These are phyloP conservation scores for Prunus persica DNA, from an alignment of 306 rosid species.

Conservation along the genomic window DNA sequence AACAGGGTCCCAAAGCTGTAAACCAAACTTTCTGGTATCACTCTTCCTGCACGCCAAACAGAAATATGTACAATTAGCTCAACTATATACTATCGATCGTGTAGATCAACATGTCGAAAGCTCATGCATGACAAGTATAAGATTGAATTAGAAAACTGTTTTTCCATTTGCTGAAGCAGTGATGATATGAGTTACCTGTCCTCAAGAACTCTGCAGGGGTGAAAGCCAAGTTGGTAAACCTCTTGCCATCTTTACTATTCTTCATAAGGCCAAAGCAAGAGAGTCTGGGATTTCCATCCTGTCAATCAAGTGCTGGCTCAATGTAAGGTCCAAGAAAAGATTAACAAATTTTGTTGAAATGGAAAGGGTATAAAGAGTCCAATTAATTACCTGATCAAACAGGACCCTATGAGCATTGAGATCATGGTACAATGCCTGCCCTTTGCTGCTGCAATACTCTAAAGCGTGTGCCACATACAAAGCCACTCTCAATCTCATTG, in stretches of 20 bases:
- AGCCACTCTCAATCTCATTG: slow-evolving; percentile 98
- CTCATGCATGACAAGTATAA: background rate
- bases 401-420: slow-evolving; percentile 90
- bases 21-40: slow-evolving; percentile 68
- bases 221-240: slow-evolving; percentile 84
- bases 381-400: slow-evolving; percentile 67
- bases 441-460: slow-evolving; percentile 79
- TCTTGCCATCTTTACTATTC: slow-evolving; percentile 89
- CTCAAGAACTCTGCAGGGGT: slow-evolving; percentile 88
- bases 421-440: slow-evolving; percentile 77
- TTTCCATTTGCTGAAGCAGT: slow-evolving; percentile 9
- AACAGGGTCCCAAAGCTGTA: slow-evolving; percentile 81
- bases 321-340: slow-evolving; percentile 20
- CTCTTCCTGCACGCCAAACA: slow-evolving; percentile 53
- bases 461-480: slow-evolving; percentile 81
- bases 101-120: background rate
- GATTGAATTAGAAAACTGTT: background rate
- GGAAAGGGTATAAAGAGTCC: background rate
- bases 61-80: slow-evolving; percentile 15
- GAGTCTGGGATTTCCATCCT: slow-evolving; percentile 88
- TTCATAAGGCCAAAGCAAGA: slow-evolving; percentile 97
- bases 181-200: slow-evolving; percentile 49
- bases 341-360: slow-evolving; percentile 5
- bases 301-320: slow-evolving; percentile 26
- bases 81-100: background rate